Base-by-base conservation (phyloP, 2,329 filamentous ascomycete species). In the Coleophoma eucalyptorum region DNA sequence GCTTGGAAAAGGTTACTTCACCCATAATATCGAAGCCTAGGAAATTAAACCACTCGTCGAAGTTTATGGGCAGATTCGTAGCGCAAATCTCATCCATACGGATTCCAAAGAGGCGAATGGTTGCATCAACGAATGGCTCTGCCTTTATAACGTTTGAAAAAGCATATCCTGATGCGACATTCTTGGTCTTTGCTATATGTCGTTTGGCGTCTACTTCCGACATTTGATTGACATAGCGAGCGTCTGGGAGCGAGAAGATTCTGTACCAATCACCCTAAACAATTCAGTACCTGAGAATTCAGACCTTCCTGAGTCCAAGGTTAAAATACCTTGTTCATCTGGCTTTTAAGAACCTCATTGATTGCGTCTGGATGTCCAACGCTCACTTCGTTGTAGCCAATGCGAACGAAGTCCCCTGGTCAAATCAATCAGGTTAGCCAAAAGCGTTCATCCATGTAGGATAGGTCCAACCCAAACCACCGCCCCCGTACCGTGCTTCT, bases 321-420 rank as follows among this genome's bases (percentile, higher is more conserved):
- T 2, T 26, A 26, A 26, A 5, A 26, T 26, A 26, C 26, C 26
- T 26, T 69, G 12, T 60, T 49, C 18, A 56, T 51, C 56, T 63
- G 43, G 2, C 19, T 19, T 60, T 62, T 13, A 72, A 59, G 7
- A 26, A 26, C 26, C 26, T 26, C 26, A 6, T 26, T 26, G 26
- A 26, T 26, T 26, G 66, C 73, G 51, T 73, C 68, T 2, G 71
- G 70, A 52, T 75, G 67, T 44, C 64, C 64, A 43, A 75, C 64
- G 53, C 69, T 26, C 10, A 75, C 66, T 63, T 75, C 72, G 43
- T 74, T 67, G 26, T 67, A 62, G 8, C 63, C 61, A 34, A 75
- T 72, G n/a, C 73, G 69, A 26, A 75, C 67, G 55, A 75, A 74
- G 34, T 26, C 26, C 26, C 26, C 26, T 26, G 10, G 26, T 26